phyloP scores from a whole-genome alignment of 1,139 yeast genomes.

The Nakaseomyces nivariensis region DNA sequence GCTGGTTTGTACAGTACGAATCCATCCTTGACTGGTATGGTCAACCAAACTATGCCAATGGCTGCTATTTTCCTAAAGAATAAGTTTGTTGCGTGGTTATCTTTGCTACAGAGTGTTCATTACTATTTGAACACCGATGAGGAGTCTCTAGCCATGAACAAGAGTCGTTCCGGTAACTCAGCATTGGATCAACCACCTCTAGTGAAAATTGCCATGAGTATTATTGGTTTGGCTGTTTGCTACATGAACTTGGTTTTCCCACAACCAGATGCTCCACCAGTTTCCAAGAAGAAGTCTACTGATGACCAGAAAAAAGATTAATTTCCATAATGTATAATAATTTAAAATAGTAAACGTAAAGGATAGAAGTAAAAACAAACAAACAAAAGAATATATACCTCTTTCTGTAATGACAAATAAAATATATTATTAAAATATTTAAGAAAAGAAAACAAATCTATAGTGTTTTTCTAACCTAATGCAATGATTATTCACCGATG shows the following conservation, averaged over 20 bases:
- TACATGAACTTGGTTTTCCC: conserved; percentile 40
- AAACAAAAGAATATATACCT: neutral
- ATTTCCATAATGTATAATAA: neutral
- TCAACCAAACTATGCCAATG: conserved; percentile 58
- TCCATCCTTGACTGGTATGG: conserved; percentile 24
- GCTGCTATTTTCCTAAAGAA: conserved; percentile 50
- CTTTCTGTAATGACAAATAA: too few relatives aligned
- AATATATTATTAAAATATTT: neutral
- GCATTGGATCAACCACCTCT: conserved; percentile 35
- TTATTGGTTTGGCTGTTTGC: conserved; percentile 41
- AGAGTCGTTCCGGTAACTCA: conserved; percentile 19
- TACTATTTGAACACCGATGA: conserved; percentile 20
- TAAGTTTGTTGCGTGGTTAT: conserved; percentile 30
- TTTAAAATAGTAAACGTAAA: neutral
- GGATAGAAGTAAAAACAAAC: neutral
- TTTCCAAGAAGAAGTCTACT: neutral
- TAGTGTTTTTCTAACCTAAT: too few relatives aligned
- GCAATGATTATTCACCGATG: conserved; percentile 47
- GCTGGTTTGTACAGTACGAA: conserved; percentile 38
- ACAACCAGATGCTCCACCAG: conserved; percentile 17
- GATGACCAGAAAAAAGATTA: neutral
- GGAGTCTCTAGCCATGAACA: conserved; percentile 23
- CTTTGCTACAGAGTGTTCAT: conserved; percentile 25
- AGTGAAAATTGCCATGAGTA: conserved; percentile 39
- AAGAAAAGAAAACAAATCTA: neutral